Evolutionary conservation across 2,329 filamentous ascomycete species (phyloP).

Genomic region (Colletotrichum tamarilloi): DNA sequence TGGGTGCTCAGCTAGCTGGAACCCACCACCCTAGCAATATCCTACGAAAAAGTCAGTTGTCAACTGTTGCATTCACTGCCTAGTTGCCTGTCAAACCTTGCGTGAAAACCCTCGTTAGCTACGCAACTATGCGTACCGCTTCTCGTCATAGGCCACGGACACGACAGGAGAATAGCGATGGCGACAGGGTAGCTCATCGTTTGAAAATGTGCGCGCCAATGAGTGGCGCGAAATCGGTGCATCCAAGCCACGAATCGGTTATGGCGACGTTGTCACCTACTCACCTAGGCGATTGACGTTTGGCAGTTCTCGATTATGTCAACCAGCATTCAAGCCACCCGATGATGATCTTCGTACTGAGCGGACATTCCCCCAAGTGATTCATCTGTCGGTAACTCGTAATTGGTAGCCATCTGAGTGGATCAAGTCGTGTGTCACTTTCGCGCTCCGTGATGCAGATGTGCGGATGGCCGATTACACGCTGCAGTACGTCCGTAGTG

Average conservation of each 20-base stretch:
- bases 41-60: not conserved
- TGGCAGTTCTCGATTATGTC: not conserved
- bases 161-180: not conserved
- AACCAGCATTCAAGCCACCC: not conserved
- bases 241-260: not conserved
- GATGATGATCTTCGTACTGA: not conserved
- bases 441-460: not conserved
- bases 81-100: not conserved
- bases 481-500: constrained; percentile 13
- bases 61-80: not conserved
- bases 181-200: not conserved
- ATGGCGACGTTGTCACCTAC: not conserved
- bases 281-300: not conserved
- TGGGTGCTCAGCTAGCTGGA: not conserved
- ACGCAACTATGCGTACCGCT: not conserved
- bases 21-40: not conserved
- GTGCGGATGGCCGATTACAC: constrained; percentile 9
- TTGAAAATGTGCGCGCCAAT: not conserved
- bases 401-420: not conserved
- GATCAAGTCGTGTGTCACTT: constrained; percentile 1
- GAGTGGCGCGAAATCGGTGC: not conserved
- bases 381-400: not conserved
- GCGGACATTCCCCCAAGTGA: not conserved
- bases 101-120: not conserved
- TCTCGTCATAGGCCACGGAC: not conserved